A percentile compares a stretch with the other conserved stretches of the same genome.
These are phyloP conservation scores for Didymella sp. DNA, from an alignment of 2,329 filamentous ascomycete species.

Conservation along the genomic window DNA sequence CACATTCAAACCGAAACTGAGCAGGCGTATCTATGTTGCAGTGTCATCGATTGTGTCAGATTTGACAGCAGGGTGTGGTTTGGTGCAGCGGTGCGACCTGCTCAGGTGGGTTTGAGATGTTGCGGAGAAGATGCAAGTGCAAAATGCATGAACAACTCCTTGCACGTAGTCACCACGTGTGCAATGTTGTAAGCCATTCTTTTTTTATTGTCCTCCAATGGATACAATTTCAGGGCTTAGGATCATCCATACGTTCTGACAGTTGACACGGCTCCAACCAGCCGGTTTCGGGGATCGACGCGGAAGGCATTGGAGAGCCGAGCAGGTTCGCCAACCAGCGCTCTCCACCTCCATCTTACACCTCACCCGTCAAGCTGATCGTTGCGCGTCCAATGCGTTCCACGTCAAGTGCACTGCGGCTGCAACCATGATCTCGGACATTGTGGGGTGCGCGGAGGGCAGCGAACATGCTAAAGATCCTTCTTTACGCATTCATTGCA, in stretches of 20 bases:
- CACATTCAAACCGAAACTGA: too few relatives aligned
- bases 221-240: background rate
- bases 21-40: too few relatives aligned
- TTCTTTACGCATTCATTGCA: background rate
- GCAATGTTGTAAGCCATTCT: background rate
- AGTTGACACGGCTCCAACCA: slow-evolving; percentile 12
- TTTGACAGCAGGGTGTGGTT: too few relatives aligned
- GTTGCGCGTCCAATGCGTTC: background rate
- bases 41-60: too few relatives aligned
- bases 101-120: too few relatives aligned
- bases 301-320: slow-evolving; percentile 18
- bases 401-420: slow-evolving; percentile 6
- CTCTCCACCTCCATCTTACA: background rate
- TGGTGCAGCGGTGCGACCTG: too few relatives aligned
- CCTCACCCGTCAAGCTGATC: slow-evolving; percentile 8
- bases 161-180: background rate
- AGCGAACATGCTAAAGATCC: slow-evolving; percentile 8
- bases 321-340: slow-evolving; percentile 13
- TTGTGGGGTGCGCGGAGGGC: slow-evolving; percentile 7
- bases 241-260: background rate
- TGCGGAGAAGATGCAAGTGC: too few relatives aligned
- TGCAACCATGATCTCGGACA: slow-evolving; percentile 10
- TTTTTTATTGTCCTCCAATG: background rate
- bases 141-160: background rate
- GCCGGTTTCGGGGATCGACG: slow-evolving; percentile 9